Base-by-base conservation (phyloP, 208 protist species). In the Strigomonas galati region DNA sequence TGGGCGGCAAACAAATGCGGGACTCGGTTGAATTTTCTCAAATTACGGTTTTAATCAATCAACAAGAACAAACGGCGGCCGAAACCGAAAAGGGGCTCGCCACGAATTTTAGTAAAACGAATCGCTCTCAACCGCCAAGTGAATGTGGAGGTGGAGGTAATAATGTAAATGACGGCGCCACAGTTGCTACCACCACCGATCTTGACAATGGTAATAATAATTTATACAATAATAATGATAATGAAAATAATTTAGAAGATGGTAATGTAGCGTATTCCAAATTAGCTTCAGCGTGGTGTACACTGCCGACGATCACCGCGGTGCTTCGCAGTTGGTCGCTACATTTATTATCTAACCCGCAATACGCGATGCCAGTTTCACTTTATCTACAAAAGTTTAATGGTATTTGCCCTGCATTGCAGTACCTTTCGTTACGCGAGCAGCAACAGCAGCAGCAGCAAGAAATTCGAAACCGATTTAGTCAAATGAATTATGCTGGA, bases 301-400 rank as follows among this genome's bases (percentile, higher is more conserved):
- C 63, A 10, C 37, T 92, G 51, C 67, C 72, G 15, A 66, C 67
- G 46, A 90, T 94, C 51, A 54, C 77, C 12, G 66, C 69, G 3
- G 71, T 90, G 27, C 43, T 91, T 52, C 76, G 72, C 10, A 79
- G 69, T 0, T 94, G 89, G 85, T 81, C 66, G 23, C 55, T 84
- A 55, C 85, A 91, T 72, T 76, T 94, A 23, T 71, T 92, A 27
- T 71, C 61, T 30, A 76, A 83, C 67, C 75, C 79, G 30, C 67
- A 92, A 65, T 85, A 76, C 57, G 75, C 80, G 2, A 76, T 81
- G 67, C 89, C 89, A 10, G 81, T 74, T 44, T 69, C 84, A 12
- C 57, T 91, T 56, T 91, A 79, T 55, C 67, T 95, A 48, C 85
- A 92, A 66, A 71, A 74, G 32, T 92, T 84, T 65, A 49, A 70